Evolutionary conservation across 2,329 filamentous ascomycete species (phyloP), one percentile per base, ranked within the genome.

Genomic region (Cordyceps militaris): DNA sequence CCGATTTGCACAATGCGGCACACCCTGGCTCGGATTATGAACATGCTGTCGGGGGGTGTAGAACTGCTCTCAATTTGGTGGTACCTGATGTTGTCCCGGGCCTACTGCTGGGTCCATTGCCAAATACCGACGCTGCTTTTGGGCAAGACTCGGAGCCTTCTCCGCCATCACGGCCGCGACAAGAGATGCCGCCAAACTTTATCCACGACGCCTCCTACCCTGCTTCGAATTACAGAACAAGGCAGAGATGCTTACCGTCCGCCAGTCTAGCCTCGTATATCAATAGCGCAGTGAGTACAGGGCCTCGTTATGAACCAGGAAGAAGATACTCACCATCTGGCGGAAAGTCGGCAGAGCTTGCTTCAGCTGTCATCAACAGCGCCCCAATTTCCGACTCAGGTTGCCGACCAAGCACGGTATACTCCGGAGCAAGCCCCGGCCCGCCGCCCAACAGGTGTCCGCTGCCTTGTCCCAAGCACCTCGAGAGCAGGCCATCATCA

Each of bases 381-480:
- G 56, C 56, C 8, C 46, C 55, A 16, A 50, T 50, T 21, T 46
- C 55, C 2, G 55, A 57, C 1, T 57, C 55, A 23, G 34, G 43
- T 14, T 57, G 51, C 21, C 24, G 55, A 24, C 55, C 55, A 13
- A 36, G 55, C 55, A 51, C 44, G 4, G 30, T 62, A 62, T 19
- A 32, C 44, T 32, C 28, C 21, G 16, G 40, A 2, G 9, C 8
- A 28, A 23, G 28, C 10, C 26, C 1, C 23, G 43, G 5, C 28
- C 30, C 3, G 30, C 14, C 30, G 1, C 13, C 23, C 10, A 40
- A 40, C n/a, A 46, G 34, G 23, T 28, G 48, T 4, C 26, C 54
- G 10, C 13, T 51, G 38, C 38, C 55, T 14, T 47, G 43, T 24
- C 53, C 53, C 1, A 56, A 56, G 19, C 43, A 48, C 23, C 42